Evolutionary conservation across 176 grass and related monocot species (phyloP).

Genomic region (Oryza longistaminata): DNA sequence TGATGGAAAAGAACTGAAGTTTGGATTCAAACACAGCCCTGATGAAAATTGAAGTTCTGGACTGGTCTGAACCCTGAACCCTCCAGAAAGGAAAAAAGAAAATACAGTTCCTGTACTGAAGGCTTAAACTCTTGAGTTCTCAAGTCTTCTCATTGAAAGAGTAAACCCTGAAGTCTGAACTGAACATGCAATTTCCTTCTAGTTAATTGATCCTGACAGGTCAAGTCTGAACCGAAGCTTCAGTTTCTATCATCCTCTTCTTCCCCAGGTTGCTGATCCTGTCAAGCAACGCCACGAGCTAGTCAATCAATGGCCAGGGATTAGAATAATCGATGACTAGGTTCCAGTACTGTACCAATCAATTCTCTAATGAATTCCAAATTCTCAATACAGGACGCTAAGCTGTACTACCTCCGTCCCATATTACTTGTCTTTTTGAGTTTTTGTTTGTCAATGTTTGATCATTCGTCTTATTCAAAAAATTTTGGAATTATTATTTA

Average conservation of each 20-base stretch:
- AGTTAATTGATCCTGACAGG: not conserved
- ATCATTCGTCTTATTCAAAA: too few relatives aligned
- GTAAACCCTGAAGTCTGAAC: not conserved
- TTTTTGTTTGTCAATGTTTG: too few relatives aligned
- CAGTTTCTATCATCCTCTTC: not conserved
- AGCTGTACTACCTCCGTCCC: too few relatives aligned
- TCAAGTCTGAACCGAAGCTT: constrained; percentile 1
- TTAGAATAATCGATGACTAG: constrained; percentile 16
- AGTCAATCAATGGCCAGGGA: constrained; percentile 2
- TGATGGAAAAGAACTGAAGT: too few relatives aligned
- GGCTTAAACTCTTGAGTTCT: not conserved
- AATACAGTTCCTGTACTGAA: too few relatives aligned
- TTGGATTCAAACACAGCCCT: too few relatives aligned
- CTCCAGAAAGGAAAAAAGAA: not conserved
- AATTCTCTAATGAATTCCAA: not conserved
- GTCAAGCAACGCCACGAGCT: constrained; percentile 5
- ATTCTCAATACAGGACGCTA: not conserved
- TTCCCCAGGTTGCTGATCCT: not conserved
- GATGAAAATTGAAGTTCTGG: not conserved
- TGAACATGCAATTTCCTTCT: not conserved
- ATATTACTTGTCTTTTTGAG: too few relatives aligned
- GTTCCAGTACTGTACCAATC: not conserved
- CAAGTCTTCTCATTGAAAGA: not conserved
- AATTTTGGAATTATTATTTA: too few relatives aligned
- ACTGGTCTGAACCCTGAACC: not conserved